Evolutionary conservation across 1,284 basidiomycete genomes (phyloP).

Genomic region (Testicularia cyperi): DNA sequence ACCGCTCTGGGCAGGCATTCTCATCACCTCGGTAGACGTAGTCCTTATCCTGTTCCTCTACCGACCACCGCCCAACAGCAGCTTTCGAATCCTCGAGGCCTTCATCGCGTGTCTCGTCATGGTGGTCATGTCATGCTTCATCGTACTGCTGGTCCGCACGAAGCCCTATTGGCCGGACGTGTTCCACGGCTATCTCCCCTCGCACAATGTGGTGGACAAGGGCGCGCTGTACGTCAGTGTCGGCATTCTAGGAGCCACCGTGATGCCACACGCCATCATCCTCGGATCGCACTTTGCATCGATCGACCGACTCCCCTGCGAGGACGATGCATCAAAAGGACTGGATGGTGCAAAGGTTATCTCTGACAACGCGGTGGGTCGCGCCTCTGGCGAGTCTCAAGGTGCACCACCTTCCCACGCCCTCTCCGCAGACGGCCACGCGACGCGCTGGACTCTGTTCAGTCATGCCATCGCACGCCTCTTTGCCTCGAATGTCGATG

Average conservation of each 20-base stretch:
- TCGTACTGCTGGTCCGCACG: slow-evolving; percentile 75
- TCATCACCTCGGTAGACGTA: slow-evolving; percentile 82
- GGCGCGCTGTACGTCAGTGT: slow-evolving; percentile 75
- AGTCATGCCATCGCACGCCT: neutral
- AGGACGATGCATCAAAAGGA: too few relatives aligned
- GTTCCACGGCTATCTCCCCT: slow-evolving; percentile 82
- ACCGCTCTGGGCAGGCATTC: slow-evolving; percentile 63
- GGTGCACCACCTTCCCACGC: too few relatives aligned
- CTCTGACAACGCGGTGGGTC: too few relatives aligned
- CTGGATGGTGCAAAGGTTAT: too few relatives aligned
- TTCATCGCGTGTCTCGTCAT: slow-evolving; percentile 68
- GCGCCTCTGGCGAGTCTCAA: too few relatives aligned
- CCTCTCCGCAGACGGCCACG: too few relatives aligned
- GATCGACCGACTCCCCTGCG: slow-evolving; percentile 43
- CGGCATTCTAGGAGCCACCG: slow-evolving; percentile 67
- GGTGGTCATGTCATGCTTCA: slow-evolving; percentile 69
- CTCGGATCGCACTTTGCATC: slow-evolving; percentile 71
- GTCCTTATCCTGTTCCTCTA: slow-evolving; percentile 68
- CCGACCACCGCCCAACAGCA: slow-evolving; percentile 56
- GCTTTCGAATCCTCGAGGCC: slow-evolving; percentile 67
- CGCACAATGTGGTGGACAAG: slow-evolving; percentile 66
- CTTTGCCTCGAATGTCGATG: neutral
- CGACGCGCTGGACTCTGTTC: slow-evolving; percentile 1
- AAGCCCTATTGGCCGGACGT: slow-evolving; percentile 75
- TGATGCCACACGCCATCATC: slow-evolving; percentile 84